Evolutionary conservation across 2,329 filamentous ascomycete species (phyloP).

Genomic region (Coniella lustricola): DNA sequence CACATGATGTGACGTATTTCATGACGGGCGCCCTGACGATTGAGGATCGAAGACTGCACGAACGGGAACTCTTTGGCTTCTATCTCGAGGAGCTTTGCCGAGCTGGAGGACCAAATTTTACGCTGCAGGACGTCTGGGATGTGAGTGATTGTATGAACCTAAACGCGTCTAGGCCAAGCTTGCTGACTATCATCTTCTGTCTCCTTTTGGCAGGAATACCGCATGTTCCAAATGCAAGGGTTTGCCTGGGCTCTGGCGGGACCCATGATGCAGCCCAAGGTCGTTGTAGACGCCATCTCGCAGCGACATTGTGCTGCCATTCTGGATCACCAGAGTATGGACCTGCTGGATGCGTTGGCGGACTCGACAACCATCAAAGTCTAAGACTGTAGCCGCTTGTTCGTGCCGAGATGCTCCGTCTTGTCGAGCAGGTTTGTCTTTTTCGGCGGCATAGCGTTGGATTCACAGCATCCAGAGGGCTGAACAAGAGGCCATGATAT

Average conservation of each 20-base stretch:
- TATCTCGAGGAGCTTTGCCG: slow-evolving; percentile 28
- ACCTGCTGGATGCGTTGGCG: slow-evolving; percentile 23
- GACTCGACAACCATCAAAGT: too few species aligned
- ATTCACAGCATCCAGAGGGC: too few species aligned
- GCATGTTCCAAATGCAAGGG: slow-evolving; percentile 26
- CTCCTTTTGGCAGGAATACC: slow-evolving; percentile 22
- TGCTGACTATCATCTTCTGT: background rate
- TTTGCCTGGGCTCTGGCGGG: slow-evolving; percentile 29
- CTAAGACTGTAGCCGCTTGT: too few species aligned
- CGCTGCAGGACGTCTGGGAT: slow-evolving; percentile 22
- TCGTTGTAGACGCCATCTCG: slow-evolving; percentile 27
- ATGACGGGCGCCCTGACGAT: slow-evolving; percentile 31
- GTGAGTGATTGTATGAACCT: slow-evolving; percentile 4
- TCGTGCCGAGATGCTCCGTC: too few species aligned
- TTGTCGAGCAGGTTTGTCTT: too few species aligned
- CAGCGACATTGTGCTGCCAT: slow-evolving; percentile 26
- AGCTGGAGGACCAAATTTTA: slow-evolving; percentile 26
- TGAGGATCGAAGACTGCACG: slow-evolving; percentile 32
- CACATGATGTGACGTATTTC: slow-evolving; percentile 37
- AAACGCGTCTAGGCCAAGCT: background rate
- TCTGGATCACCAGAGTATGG: slow-evolving; percentile 27
- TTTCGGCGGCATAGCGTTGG: too few species aligned
- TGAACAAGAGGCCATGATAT: too few species aligned
- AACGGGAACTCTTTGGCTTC: slow-evolving; percentile 30
- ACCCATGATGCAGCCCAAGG: slow-evolving; percentile 28